Base-by-base conservation (phyloP, 257 asterid species). In the Solanum bulbocastanum region DNA sequence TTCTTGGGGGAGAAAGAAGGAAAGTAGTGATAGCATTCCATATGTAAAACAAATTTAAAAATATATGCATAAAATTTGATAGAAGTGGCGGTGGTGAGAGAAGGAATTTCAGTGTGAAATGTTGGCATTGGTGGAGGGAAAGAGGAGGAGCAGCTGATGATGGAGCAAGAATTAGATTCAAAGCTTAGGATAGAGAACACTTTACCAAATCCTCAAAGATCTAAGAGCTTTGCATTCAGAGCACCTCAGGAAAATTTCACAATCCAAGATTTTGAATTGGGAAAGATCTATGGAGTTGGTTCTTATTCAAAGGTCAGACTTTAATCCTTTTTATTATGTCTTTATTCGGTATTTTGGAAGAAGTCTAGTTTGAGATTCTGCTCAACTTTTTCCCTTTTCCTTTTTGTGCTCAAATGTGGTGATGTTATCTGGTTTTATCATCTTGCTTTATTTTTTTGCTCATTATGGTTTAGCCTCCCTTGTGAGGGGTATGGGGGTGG, bases 261-360 rank as follows among this genome's bases (percentile, higher is more conserved):
- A 89, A 93, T 96, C 85, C 99, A 96, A 90, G 98, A 96, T 92
- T 96, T 96, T 94, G 98, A 96, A 89, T 90, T 95, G 93, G 99
- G 93, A 76, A 95, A 95, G 93, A 96, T 96, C 93, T 96, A 96
- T 92, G 99, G 99, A 75, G 98, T 95, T 91, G 99, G 99, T 92
- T 96, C 99, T 88, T 96, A 96, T 92, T 96, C 99, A 88, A 96
- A 96, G 99, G 99, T 95, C 71, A 87, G 44, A 81, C 68, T 69
- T 86, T 90, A 83, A 27, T 81, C 18, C 44, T 10, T 49, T 49
- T 82, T 25, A 14, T 44, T 4, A 12, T 18, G 27, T 49, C 65
- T 79, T 8, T 79, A 27, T 79, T 42, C 10, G 36, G 35, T n/a
- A 10, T 76, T 12, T 39, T 39, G 33, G 60, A 27, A 42, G 39